Evolutionary conservation across 83 land plant genomes (phyloP).

Genomic region (Thuja plicata): DNA sequence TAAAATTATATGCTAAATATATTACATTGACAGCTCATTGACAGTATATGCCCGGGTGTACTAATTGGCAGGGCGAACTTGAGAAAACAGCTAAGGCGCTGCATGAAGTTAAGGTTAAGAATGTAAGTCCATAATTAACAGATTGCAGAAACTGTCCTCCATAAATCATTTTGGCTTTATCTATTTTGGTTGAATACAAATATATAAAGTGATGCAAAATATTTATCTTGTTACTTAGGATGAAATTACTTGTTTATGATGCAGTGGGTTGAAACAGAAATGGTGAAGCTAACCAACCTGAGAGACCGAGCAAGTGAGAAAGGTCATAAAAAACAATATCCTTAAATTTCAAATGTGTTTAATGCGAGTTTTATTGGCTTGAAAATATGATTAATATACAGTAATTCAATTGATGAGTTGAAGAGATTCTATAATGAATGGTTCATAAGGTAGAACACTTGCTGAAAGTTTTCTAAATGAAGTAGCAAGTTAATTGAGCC

Average conservation of each 20-base stretch:
- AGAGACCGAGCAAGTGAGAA: constrained; percentile 95
- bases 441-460: too few relatives aligned
- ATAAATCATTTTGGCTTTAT: neutral
- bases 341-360: constrained; percentile 32
- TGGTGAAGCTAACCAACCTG: constrained; percentile 74
- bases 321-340: constrained; percentile 95
- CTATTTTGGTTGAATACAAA: neutral
- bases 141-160: neutral
- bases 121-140: constrained; percentile 54
- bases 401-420: too few relatives aligned
- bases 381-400: neutral
- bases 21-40: neutral
- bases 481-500: too few relatives aligned
- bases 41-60: neutral
- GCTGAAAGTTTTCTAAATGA: too few relatives aligned
- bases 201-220: neutral
- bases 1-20: neutral
- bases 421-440: too few relatives aligned
- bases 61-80: constrained; percentile 70
- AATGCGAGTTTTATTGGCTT: neutral
- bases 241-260: constrained; percentile 14
- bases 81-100: constrained; percentile 75
- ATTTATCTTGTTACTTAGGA: neutral
- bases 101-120: constrained; percentile 82
- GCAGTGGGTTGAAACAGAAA: constrained; percentile 91